phyloP scores from a whole-genome alignment of 495 filamentous ascomycete species.

The Recurvomyces mirabilis region DNA sequence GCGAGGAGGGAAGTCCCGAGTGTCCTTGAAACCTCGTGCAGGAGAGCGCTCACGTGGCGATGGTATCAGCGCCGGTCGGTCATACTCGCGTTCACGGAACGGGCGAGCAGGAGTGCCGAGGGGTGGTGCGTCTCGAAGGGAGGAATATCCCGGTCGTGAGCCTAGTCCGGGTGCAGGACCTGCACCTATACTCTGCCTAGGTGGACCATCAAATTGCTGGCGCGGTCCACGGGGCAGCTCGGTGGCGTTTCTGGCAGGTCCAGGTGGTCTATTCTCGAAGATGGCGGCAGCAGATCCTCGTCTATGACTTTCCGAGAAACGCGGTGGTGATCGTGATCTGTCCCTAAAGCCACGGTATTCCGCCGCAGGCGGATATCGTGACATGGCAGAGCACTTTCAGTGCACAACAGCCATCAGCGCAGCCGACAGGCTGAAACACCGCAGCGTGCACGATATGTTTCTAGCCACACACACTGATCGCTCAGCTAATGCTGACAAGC shows the following conservation, averaged over 20 bases:
- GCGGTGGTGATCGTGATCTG: constrained; percentile 48
- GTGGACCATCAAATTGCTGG: constrained; percentile 21
- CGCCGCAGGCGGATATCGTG: constrained; percentile 22
- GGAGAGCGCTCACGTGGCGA: constrained; percentile 34
- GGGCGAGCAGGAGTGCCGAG: constrained; percentile 22
- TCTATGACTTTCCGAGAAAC: constrained; percentile 44
- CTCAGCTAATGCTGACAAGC: too few species aligned
- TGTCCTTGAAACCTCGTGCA: constrained; percentile 21
- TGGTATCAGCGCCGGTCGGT: constrained; percentile 34
- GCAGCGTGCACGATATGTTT: too few species aligned
- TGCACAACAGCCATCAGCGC: too few species aligned
- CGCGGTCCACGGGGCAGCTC: constrained; percentile 39
- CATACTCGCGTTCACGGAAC: constrained; percentile 33
- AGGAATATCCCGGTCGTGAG: constrained; percentile 9
- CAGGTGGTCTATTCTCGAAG: too few species aligned
- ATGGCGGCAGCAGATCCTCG: constrained; percentile 27
- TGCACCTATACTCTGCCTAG: background rate
- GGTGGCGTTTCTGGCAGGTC: constrained; percentile 9
- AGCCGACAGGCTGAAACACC: too few species aligned
- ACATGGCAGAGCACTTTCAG: constrained; percentile 10
- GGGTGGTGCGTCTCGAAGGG: constrained; percentile 28
- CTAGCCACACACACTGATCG: too few species aligned
- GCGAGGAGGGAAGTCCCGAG: constrained; percentile 28
- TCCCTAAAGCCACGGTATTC: constrained; percentile 43
- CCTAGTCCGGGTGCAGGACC: background rate